A percentile compares a stretch with the other conserved stretches of the same genome.
These are phyloP conservation scores for Elsinoe fawcettii DNA, from an alignment of 2,329 filamentous ascomycete species.

Conservation along the genomic window DNA sequence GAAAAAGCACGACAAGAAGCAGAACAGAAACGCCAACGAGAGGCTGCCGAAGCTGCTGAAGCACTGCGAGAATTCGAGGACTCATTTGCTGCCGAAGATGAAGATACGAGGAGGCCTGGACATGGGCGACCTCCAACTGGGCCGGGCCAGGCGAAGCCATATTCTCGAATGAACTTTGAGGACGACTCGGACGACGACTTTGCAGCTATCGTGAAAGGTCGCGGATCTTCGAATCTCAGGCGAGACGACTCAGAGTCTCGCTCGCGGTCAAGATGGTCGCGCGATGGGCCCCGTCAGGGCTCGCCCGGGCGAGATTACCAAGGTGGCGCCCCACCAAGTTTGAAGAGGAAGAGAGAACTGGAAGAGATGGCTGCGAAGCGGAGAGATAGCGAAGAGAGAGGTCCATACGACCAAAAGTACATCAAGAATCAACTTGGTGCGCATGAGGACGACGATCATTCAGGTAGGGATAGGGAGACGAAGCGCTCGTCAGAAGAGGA, in stretches of 20 bases:
- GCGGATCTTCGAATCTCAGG: neutral
- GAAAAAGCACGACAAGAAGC: slow-evolving; percentile 83
- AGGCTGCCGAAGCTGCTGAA: slow-evolving; percentile 79
- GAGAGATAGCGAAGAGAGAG: slow-evolving; percentile 15
- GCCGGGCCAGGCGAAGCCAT: slow-evolving; percentile 32
- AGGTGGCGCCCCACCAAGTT: slow-evolving; percentile 23
- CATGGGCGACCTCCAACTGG: slow-evolving; percentile 27
- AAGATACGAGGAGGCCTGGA: slow-evolving; percentile 22
- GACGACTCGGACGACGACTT: slow-evolving; percentile 8
- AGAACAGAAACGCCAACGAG: slow-evolving; percentile 76
- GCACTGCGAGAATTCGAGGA: slow-evolving; percentile 84
- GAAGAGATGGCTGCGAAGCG: slow-evolving; percentile 26
- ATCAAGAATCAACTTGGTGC: slow-evolving; percentile 11
- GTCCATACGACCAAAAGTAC: slow-evolving; percentile 11
- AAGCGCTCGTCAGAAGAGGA: slow-evolving; percentile 15
- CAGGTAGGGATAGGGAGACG: slow-evolving; percentile 23
- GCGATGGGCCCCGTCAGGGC: neutral
- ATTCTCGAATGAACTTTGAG: neutral
- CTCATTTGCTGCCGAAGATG: slow-evolving; percentile 57
- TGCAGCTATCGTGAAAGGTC: neutral
- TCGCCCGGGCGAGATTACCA: neutral
- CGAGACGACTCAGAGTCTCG: neutral
- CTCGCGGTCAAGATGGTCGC: slow-evolving; percentile 18
- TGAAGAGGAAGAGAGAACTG: slow-evolving; percentile 29
- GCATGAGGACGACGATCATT: slow-evolving; percentile 38